Conservation (phyloP, 2,329 filamentous ascomycete species). For the Hymenotorrendiella dingleyae region DNA sequence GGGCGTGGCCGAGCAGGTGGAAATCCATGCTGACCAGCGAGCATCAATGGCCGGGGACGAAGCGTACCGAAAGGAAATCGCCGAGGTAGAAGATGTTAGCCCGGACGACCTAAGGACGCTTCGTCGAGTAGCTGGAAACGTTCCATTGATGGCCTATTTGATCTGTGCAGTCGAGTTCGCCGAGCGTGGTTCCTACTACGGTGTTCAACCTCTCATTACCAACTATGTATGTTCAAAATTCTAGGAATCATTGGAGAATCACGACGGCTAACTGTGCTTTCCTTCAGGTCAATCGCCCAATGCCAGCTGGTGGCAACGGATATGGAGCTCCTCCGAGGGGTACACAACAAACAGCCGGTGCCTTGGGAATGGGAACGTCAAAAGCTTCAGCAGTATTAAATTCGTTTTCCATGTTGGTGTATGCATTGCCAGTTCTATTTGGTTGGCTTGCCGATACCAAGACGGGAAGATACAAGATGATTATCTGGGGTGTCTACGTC, state of each 20-base stretch:
- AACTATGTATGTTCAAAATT: conserved; percentile 49
- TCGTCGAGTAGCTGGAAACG: conserved; percentile 55
- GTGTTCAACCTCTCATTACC: conserved; percentile 51
- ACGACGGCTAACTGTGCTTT: conserved; percentile 7
- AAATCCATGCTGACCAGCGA: conserved; percentile 9
- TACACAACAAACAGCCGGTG: conserved; percentile 41
- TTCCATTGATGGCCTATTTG: conserved; percentile 62
- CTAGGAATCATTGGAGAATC: not conserved
- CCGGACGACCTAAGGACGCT: no score
- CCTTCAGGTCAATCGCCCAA: conserved; percentile 41
- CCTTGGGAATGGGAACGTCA: conserved; percentile 51
- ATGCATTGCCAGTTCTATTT: conserved; percentile 39
- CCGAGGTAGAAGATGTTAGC: conserved; percentile 53
- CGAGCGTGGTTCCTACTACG: conserved; percentile 67
- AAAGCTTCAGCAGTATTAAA: conserved; percentile 47
- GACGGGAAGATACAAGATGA: conserved; percentile 60
- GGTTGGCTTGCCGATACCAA: conserved; percentile 57
- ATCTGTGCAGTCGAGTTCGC: conserved; percentile 69
- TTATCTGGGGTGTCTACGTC: conserved; percentile 39
- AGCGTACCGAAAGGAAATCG: conserved; percentile 29
- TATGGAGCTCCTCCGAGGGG: conserved; percentile 33
- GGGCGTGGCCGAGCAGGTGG: conserved; percentile 9
- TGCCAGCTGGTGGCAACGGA: conserved; percentile 43
- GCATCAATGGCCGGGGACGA: not conserved
- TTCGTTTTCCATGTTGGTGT: conserved; percentile 45